Base-by-base conservation (phyloP, 495 filamentous ascomycete species). In the Pyrenula aspistea region DNA sequence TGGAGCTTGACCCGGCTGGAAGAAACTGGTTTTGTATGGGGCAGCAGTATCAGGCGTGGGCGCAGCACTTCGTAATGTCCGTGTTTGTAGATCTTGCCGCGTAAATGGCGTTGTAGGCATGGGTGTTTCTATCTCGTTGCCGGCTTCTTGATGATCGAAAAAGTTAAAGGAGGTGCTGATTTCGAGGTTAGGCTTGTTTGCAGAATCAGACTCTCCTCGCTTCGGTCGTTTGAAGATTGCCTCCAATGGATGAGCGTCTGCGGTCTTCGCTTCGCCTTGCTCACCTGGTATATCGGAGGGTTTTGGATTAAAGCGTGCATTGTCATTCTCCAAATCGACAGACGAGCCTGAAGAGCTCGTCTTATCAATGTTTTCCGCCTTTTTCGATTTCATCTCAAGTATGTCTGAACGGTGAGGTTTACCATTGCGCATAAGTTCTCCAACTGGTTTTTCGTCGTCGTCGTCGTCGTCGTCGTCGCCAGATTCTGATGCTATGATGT, bases 41-140 rank as follows among this genome's bases (percentile, higher is more conserved):
- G 87, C 79, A n/a, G 88, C 87, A 0, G 93, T 97, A 63, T 98
- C 93, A 0, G 93, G 93, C 0, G 93, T 97, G 1, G 93, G 93
- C 0, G 93, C 93, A 11, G 91, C 91, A 62, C 89, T 94, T 49
- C 91, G 76, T 15, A 87, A 60, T 19, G 82, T 82, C 42, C 91
- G 80, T 55, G 75, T 76, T 61, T 89, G 85, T 11, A 92, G 75
- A 57, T 96, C 90, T 56, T 80, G 79, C 56, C 84, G 83, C 1
- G 85, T 87, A 65, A 83, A 94, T 0, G 91, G 91, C 0, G 91
- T 93, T 59, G 89, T 80, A 2, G 88, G 90, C 22, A 76, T 77
- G 19, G 77, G 22, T 15, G 60, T 2, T 42, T 70, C 65, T 56
- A 71, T 67, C 2, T 67, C 69, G 47, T 67, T 71, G 8, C 81